Evolutionary conservation across 1,284 basidiomycete genomes (phyloP), one percentile per base, ranked within the genome.

Genomic region (Sphagnurus paluster): DNA sequence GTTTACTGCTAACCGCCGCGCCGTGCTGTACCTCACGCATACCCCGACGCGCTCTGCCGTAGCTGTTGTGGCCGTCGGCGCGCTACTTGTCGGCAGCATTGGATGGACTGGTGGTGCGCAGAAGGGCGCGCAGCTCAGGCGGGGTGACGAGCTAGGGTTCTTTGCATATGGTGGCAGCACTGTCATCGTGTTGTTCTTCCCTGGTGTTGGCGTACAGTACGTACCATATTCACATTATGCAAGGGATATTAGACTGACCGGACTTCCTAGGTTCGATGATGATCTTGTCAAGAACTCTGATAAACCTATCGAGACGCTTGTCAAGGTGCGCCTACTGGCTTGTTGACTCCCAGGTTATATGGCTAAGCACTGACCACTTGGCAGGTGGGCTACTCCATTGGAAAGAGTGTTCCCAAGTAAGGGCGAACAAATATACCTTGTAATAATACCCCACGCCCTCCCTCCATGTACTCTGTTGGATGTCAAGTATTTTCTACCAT

Each of bases 91-190:
- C 7, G 80, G 35, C 1, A 46, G 48, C 30, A 32, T 50, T 11
- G 28, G 42, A 3, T 82, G 78, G 77, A 79, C 76, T 0, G 66
- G 59, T 20, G 65, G 65, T 16, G 71, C 50, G 44, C 50, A 67
- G 64, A 58, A 62, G 32, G 66, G 66, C 0, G 52, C 53, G 9
- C 43, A 7, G 66, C 82, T 30, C 64, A 68, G 53, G 11, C 72
- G 73, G 11, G 82, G 79, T 10, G 79, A 82, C 9, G 81, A 84
- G 56, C 68, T 82, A 1, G 81, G 82, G 43, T 77, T 77, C 56
- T 85, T 86, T 56, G 79, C 80, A 26, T 85, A 86, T 55, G 84
- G 84, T 1, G 84, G 84, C 21, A 84, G 81, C 64, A 91, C 88
- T 62, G 88, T n/a, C 4, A 40, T 50, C 9, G 40, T 17, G 13